Conservation (phyloP, 768 basidiomycete genomes). For the Clavulina sp. region DNA sequence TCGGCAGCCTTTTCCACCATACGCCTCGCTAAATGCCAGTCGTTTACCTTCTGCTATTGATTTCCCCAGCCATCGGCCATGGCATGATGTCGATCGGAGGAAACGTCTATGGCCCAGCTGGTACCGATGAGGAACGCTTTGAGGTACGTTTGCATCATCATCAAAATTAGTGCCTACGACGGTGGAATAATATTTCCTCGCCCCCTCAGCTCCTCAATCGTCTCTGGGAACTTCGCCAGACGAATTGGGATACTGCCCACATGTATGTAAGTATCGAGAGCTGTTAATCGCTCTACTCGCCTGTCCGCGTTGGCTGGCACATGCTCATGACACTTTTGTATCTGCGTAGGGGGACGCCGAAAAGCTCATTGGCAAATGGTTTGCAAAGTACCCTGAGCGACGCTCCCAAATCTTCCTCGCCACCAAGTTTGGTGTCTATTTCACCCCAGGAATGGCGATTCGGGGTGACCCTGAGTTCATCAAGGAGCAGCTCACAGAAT, state of each 20-base stretch:
- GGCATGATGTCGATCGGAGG: constrained; percentile 36
- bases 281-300: neutral
- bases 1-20: no score
- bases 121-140: constrained; percentile 40
- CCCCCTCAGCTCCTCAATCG: constrained; percentile 26
- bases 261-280: neutral
- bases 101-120: constrained; percentile 19
- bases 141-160: constrained; percentile 22
- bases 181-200: neutral
- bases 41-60: no score
- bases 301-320: constrained; percentile 5
- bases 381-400: constrained; percentile 37
- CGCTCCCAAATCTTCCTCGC: constrained; percentile 39
- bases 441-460: neutral
- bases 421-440: constrained; percentile 32
- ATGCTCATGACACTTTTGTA: neutral
- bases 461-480: constrained; percentile 11
- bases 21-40: no score
- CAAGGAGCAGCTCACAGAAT: constrained; percentile 7
- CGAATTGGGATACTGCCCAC: constrained; percentile 26
- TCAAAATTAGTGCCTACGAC: neutral
- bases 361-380: constrained; percentile 32
- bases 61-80: constrained; percentile 40
- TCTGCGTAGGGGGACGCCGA: constrained; percentile 24
- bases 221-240: constrained; percentile 26